Evolutionary conservation across 257 asterid species (phyloP), one percentile per base, ranked within the genome.

Genomic region (Ballota nigra): DNA sequence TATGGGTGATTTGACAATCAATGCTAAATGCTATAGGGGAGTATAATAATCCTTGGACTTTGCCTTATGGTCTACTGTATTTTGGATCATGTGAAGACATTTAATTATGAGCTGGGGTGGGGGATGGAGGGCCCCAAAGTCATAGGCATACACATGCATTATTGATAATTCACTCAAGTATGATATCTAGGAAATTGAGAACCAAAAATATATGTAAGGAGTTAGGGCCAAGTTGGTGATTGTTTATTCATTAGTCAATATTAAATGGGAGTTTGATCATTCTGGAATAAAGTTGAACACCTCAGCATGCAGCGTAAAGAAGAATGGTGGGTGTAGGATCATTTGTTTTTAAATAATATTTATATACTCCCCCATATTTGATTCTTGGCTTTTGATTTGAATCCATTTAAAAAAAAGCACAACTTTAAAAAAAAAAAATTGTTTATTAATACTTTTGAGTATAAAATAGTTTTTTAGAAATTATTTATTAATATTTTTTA

Each of bases 41-140:
- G 2, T 6, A 36, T 55, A 15, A 10, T 34, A 72, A 26, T 71
- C 34, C n/a, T 23, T 63, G 47, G 61, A 59, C 77, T 67, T 68
- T 66, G 40, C 66, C 36, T 57, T 77, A 63, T 61, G 66, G 70
- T 72, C 56, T 59, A 53, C 68, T 34, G 66, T 26, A 34, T 72
- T 76, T 74, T 85, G 89, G 85, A 87, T 81, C 89, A 86, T 77
- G 92, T 78, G 91, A 69, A 16, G 59, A 45, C 70, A 81, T 56
- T 85, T 66, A 78, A 76, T 38, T 73, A 70, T 57, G 73, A 75
- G 65, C 13, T 73, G 68, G 45, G 52, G 1, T 8, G 61, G 31
- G 12, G n/a, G n/a, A n/a, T n/a, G n/a, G n/a, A n/a, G n/a, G n/a
- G n/a, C n/a, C 79, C 77, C 26, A 78, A 75, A 76, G 86, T 80